Evolutionary conservation across 225 moss, liverwort and hornwort genomes (phyloP).

Genomic region (Asterella californica): DNA sequence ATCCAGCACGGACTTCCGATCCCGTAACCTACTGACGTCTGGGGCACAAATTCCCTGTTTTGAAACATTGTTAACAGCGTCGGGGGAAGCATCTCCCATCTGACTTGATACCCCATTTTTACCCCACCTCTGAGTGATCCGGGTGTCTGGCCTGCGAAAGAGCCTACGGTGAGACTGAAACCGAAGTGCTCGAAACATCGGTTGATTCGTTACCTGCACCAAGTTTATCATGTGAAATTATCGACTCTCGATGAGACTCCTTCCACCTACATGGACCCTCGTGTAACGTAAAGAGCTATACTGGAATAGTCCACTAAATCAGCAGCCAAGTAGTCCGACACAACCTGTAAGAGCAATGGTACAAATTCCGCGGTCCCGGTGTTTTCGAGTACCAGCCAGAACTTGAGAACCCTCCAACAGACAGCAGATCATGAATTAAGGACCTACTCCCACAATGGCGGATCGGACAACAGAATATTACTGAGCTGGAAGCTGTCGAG

Average conservation of each 20-base stretch:
- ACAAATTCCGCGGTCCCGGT: not conserved
- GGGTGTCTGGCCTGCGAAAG: slow-evolving; percentile 42
- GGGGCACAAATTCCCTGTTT: not conserved
- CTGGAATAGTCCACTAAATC: not conserved
- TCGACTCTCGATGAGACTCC: not conserved
- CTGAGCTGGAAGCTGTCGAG: not conserved
- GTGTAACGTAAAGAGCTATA: not conserved
- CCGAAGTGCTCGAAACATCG: slow-evolving; percentile 73
- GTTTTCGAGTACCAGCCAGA: not conserved
- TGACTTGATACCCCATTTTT: slow-evolving; percentile 19
- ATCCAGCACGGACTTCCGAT: slow-evolving; percentile 18
- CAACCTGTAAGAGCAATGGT: not conserved
- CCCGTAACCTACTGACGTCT: not conserved
- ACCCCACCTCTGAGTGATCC: slow-evolving; percentile 8
- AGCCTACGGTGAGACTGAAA: slow-evolving; percentile 71
- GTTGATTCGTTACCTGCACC: slow-evolving; percentile 11
- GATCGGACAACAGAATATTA: not conserved
- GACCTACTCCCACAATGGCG: not conserved
- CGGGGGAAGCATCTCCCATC: slow-evolving; percentile 10
- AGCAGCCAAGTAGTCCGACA: too few relatives aligned
- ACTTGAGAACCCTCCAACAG: not conserved
- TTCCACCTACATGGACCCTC: slow-evolving; percentile 5
- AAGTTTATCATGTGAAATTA: slow-evolving; percentile 26
- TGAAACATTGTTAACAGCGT: not conserved
- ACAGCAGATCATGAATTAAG: not conserved